A percentile compares a stretch with the other conserved stretches of the same genome.
Conservation (phyloP, 176 grass and related monocot genomes). For the Lolium rigidum region DNA sequence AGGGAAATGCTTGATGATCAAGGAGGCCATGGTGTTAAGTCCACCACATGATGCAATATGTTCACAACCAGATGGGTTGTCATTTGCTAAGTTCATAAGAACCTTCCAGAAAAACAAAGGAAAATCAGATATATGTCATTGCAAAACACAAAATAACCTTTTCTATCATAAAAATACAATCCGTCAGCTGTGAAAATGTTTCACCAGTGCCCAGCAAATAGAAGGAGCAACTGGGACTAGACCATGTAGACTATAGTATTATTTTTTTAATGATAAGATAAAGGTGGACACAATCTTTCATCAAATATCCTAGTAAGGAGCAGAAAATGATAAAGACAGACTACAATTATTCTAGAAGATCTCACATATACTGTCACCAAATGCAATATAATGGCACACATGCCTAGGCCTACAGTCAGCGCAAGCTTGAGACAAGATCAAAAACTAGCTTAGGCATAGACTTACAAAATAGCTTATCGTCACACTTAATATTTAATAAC, state of each 20-base stretch:
- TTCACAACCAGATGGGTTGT: slow-evolving; percentile 89
- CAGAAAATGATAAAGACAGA: slow-evolving; percentile 9
- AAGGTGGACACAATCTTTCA: not conserved
- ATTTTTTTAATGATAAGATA: not conserved
- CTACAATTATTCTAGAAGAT: slow-evolving; percentile 18
- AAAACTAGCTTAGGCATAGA: slow-evolving; percentile 5
- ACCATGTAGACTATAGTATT: not conserved
- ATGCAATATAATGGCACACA: slow-evolving; percentile 3
- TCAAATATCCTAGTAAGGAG: slow-evolving; percentile 1
- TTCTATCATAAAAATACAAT: not conserved
- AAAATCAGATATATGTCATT: slow-evolving; percentile 36
- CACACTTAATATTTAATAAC: slow-evolving; percentile 3
- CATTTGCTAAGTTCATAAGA: slow-evolving; percentile 99
- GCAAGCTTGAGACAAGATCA: not conserved
- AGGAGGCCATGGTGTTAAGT: slow-evolving; percentile 80
- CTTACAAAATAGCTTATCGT: not conserved
- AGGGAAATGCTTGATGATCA: slow-evolving; percentile 93
- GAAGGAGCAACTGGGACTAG: not conserved
- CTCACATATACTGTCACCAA: not conserved
- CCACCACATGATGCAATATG: slow-evolving; percentile 83
- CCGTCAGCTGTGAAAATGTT: not conserved
- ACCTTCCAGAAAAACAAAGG: slow-evolving; percentile 63
- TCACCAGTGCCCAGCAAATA: slow-evolving; percentile 12
- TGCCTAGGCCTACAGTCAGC: not conserved
- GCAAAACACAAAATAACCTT: slow-evolving; percentile 12